Conservation (phyloP, 176 grass and related monocot species). For the Oryza meridionalis region DNA sequence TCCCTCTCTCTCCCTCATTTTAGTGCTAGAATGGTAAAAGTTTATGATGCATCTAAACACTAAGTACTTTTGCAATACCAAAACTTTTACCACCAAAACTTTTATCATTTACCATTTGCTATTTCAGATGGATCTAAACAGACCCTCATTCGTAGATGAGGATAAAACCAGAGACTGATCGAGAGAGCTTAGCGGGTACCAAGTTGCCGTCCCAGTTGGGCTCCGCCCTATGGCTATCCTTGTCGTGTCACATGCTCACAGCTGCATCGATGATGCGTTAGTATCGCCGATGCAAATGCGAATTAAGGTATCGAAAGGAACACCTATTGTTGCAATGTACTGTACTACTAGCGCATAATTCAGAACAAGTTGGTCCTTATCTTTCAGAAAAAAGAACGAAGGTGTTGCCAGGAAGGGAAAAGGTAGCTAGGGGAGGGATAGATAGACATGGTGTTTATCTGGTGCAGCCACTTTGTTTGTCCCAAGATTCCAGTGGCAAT, state of each 20-base stretch:
- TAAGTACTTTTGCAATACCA: no score
- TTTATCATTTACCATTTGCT: no score
- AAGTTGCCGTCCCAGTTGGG: conserved; percentile 12
- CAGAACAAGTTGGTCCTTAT: background rate
- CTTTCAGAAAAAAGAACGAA: background rate
- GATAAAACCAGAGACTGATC: background rate
- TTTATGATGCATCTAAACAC: no score
- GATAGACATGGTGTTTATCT: background rate
- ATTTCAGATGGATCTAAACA: no score
- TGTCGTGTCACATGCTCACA: conserved; percentile 1
- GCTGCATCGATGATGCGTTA: background rate
- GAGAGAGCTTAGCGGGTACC: background rate
- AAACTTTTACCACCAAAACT: no score
- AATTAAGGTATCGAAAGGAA: conserved; percentile 6
- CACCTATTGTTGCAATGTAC: background rate
- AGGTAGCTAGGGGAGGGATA: background rate
- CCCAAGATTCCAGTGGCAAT: background rate
- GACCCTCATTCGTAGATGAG: background rate
- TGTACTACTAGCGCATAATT: background rate
- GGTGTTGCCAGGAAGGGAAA: conserved; percentile 8
- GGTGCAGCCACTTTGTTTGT: background rate
- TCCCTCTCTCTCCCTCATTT: no score
- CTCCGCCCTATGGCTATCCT: conserved; percentile 6
- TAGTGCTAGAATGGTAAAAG: no score
- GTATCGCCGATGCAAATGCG: background rate